Evolutionary conservation across 1,139 yeast species (phyloP), one percentile per base, ranked within the genome.

Genomic region (Spencermartinsiella ligniputridi): DNA sequence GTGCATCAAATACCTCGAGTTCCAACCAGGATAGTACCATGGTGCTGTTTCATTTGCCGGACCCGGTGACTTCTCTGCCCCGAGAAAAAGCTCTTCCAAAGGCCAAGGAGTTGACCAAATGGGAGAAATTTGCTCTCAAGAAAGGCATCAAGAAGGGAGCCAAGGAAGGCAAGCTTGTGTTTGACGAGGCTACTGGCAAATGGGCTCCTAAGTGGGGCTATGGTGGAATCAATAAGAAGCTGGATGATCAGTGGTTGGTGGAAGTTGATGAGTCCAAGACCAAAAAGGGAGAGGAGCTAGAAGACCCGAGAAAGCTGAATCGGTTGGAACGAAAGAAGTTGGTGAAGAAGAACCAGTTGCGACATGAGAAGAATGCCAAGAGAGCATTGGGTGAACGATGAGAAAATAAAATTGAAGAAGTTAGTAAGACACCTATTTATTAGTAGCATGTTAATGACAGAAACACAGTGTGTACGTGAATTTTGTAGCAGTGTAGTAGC

Each of bases 131-230:
- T 72, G 99, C 99, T 51, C 84, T 85, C 48, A 85, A 80, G 75
- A 94, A 94, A 72, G 97, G 97, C 57, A 94, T 94, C 64, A 76
- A 84, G 68, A 77, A 95, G 67, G 89, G 87, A 74, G 86, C 87
- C 53, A 89, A 83, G 67, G 84, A 87, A 32, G 97, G 96, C 41
- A 92, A 88, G 70, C 74, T 83, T 78, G 90, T 87, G 1, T 94
- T 71, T 59, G 96, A 92, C 64, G 97, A 94, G 67, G 94, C 77
- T 38, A 70, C 78, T 22, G 92, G 92, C 42, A 90, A 89, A 67
- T 94, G 98, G 98, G 96, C 84, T 49, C 94, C 95, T 57, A 90
- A 89, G 68, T 94, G 98, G 98, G 99, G 99, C 49, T 92, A 83
- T 71, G 83, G 85, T 56, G 98, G 98, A 60, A 79, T 79, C 66